Evolutionary conservation across 495 filamentous ascomycete genomes (phyloP), one percentile per base, ranked within the genome.

Genomic region (Chaetomium fimeti): DNA sequence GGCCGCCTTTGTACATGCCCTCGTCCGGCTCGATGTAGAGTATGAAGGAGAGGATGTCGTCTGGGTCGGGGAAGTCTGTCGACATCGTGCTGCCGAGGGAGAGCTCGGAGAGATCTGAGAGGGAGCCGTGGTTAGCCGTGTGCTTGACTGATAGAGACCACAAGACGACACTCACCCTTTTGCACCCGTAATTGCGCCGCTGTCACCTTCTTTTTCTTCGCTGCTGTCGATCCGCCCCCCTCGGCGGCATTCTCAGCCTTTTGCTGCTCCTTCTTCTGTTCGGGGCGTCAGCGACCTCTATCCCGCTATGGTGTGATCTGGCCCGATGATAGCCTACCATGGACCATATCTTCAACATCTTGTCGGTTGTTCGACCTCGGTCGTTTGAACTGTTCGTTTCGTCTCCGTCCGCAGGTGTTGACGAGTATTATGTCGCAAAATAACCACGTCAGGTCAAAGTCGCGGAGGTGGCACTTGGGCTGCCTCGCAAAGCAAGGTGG

Each of bases 261-360:
- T 78, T 96, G 88, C 82, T 96, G 91, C 84, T 97, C 88, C 76
- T 95, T 91, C 82, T 96, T 95, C 91, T 96, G 69, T 70, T 48
- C 1, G 40, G 48, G 48, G 9, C 28, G 36, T 66, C 42, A 63
- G 24, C 63, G 24, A 43, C n/a, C 40, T 55, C 24, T 20, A 15
- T 25, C 15, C 20, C 16, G 7, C 42, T 11, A 38, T 29, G n/a
- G 29, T 83, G 29, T 52, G 18, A 29, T 9, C 28, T 40, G 15
- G 18, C n/a, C 11, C n/a, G 12, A 16, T 8, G 36, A 47, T 40
- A 12, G 60, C 85, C 52, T 81, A 96, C 93, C 93, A 98, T 97
- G 75, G 92, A 96, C 94, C 94, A 98, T 82, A 98, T 96, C 78
- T 98, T 98, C 81, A 97, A 83, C 94, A 98, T 98, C 69, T 77